phyloP scores from a whole-genome alignment of 2,329 filamentous ascomycete genomes.

The Mollisiaceae sp. region DNA sequence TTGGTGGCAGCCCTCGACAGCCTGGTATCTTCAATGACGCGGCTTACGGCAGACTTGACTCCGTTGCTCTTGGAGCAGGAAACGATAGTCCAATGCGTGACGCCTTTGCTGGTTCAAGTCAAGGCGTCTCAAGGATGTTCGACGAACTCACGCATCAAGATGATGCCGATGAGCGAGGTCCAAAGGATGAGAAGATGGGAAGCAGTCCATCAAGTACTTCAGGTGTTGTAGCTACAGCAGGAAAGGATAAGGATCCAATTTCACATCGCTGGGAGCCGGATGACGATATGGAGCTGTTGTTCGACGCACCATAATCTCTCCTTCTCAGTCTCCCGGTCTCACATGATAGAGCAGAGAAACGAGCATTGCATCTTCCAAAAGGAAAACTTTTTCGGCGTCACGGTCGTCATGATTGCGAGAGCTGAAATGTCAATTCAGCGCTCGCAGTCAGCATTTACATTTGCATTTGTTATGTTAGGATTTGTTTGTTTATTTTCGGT shows the following conservation, averaged over 20 bases:
- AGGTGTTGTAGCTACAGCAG: neutral
- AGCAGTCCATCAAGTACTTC: neutral
- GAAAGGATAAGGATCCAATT: neutral
- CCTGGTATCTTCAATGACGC: constrained; percentile 38
- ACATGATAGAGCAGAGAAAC: neutral
- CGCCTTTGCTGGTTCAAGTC: constrained; percentile 33
- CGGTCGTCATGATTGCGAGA: neutral
- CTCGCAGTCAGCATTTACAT: neutral
- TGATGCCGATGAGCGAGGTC: constrained; percentile 23
- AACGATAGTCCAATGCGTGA: constrained; percentile 39
- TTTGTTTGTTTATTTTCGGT: neutral
- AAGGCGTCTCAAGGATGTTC: constrained; percentile 29
- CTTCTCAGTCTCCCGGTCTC: neutral
- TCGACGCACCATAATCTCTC: constrained; percentile 17
- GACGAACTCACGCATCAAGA: constrained; percentile 38
- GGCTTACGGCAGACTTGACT: constrained; percentile 38
- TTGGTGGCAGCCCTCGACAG: constrained; percentile 30
- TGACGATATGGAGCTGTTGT: constrained; percentile 26
- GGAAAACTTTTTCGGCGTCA: neutral
- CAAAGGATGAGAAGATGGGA: constrained; percentile 29
- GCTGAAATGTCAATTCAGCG: neutral
- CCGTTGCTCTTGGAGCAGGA: constrained; percentile 30
- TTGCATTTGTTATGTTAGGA: neutral
- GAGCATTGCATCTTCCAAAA: neutral
- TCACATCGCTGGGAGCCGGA: constrained; percentile 18